Conservation (phyloP, 176 grass and related monocot genomes). For the Bolboschoenus planiculmis region DNA sequence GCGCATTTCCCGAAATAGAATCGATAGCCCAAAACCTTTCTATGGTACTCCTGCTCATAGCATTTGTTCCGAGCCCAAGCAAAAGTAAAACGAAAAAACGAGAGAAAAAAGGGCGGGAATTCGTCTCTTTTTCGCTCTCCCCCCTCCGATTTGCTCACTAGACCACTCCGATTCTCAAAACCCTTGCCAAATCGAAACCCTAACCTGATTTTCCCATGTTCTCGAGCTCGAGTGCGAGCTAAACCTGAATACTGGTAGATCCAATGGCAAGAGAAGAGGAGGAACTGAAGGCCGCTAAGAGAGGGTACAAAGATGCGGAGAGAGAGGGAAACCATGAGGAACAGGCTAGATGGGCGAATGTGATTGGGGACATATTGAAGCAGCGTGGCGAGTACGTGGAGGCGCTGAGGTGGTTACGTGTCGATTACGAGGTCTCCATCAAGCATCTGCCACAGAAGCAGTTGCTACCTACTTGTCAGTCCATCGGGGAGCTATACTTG, state of each 20-base stretch:
- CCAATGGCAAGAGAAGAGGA: conserved; percentile 49
- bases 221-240: neutral
- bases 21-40: neutral
- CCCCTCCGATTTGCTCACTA: neutral
- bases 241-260: conserved; percentile 26
- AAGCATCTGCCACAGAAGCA: conserved; percentile 82
- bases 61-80: neutral
- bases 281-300: conserved; percentile 59
- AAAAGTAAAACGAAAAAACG: neutral
- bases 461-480: conserved; percentile 71
- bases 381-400: conserved; percentile 70
- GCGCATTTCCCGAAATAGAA: neutral
- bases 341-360: conserved; percentile 78
- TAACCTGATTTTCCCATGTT: neutral
- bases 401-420: conserved; percentile 65
- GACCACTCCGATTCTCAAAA: neutral
- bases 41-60: neutral
- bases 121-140: neutral
- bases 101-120: conserved; percentile 3
- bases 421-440: conserved; percentile 60
- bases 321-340: conserved; percentile 71
- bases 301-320: conserved; percentile 44
- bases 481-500: conserved; percentile 80
- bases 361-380: conserved; percentile 88
- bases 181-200: neutral